These are phyloP conservation scores for Helianthus annuus DNA, from an alignment of 129 eudicot genomes.

Conservation along the genomic window DNA sequence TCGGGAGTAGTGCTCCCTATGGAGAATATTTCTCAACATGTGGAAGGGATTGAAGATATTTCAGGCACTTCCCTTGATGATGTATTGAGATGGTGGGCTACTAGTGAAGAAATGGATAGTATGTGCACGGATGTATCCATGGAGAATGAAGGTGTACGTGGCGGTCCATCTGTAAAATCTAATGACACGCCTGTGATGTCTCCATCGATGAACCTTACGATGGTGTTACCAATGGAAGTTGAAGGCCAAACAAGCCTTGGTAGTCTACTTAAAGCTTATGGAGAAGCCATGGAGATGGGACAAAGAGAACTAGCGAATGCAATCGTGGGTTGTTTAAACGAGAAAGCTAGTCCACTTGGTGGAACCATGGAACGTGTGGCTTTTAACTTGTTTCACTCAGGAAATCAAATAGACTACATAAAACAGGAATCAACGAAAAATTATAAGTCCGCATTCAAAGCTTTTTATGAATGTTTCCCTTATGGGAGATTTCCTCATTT, in stretches of 20 bases:
- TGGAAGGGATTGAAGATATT: constrained; percentile 32
- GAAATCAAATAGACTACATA: constrained; percentile 41
- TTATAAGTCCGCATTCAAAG: constrained; percentile 43
- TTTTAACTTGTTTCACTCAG: constrained; percentile 39
- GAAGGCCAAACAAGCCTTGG: constrained; percentile 37
- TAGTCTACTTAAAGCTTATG: constrained; percentile 58
- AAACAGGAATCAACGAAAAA: constrained; percentile 50
- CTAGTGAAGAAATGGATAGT: constrained; percentile 28
- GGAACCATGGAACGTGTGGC: constrained; percentile 53
- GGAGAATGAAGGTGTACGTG: constrained; percentile 19
- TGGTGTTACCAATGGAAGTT: constrained; percentile 33
- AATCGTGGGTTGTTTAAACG: constrained; percentile 35
- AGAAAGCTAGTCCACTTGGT: constrained; percentile 52
- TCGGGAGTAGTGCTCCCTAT: constrained; percentile 19
- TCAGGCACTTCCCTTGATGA: constrained; percentile 27
- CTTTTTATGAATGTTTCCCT: constrained; percentile 49
- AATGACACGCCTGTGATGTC: constrained; percentile 5
- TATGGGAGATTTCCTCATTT: constrained; percentile 63
- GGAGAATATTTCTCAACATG: constrained; percentile 22
- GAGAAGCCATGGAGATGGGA: constrained; percentile 63
- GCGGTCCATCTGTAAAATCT: constrained; percentile 24
- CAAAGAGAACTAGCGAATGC: constrained; percentile 45
- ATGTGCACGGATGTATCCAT: not conserved
- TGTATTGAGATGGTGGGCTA: constrained; percentile 41
- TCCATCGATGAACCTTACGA: not conserved